Conservation (phyloP, 441 rosid species). For the Erodium trifolium region DNA sequence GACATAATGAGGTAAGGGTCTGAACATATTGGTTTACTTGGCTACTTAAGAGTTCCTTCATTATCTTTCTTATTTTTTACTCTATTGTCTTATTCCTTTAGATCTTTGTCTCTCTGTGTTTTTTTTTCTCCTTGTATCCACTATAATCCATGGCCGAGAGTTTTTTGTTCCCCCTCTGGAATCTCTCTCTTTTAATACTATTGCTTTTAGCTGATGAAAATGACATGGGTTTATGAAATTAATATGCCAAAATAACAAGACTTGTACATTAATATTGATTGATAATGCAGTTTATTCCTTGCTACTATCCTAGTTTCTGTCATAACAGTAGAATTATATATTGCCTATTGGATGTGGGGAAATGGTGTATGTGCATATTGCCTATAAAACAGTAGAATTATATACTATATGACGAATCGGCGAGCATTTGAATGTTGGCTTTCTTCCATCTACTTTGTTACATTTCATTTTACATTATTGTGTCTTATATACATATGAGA, state of each 20-base stretch:
- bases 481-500: background rate
- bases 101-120: no score
- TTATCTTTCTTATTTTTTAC: no score
- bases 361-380: background rate
- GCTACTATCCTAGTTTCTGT: background rate
- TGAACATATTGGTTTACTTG: conserved; percentile 1
- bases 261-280: background rate
- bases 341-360: background rate
- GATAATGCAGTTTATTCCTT: background rate
- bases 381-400: background rate
- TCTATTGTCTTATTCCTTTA: no score
- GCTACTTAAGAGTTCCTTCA: no score
- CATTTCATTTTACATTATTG: background rate
- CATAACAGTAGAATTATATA: background rate
- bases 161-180: no score
- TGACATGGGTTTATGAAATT: background rate
- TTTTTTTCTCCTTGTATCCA: no score
- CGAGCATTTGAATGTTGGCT: background rate
- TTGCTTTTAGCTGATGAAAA: no score
- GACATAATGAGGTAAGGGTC: conserved; percentile 85
- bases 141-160: no score
- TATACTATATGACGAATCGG: background rate
- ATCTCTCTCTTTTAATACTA: no score
- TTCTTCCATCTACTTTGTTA: background rate
- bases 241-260: background rate